Evolutionary conservation across 345 rosid species (phyloP), one percentile per base, ranked within the genome.

Genomic region (Citrus unshiu): DNA sequence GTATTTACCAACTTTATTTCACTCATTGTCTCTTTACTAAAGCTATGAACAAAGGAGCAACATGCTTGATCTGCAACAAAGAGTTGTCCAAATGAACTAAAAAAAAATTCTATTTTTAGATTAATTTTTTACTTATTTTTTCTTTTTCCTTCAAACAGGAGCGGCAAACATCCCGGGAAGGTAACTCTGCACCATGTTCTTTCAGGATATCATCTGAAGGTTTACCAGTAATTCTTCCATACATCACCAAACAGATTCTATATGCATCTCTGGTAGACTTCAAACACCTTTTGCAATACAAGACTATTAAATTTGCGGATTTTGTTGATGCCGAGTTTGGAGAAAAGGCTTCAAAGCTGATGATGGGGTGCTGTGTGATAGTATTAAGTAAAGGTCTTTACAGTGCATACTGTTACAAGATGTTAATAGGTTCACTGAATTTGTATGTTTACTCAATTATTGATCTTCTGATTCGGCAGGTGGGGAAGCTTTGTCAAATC

Each of bases 121-220:
- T 74, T 5, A 22, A 51, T 8, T 2, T 27, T 37, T 19, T 59
- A 37, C 68, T 51, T 29, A 49, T 35, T 30, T 49, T 25, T 40
- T 30, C 25, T 68, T 69, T 59, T 66, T 34, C 58, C 58, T 16
- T 32, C 25, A 60, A 67, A 46, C 73, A 96, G 98, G 98, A 93
- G 86, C 89, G 95, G 34, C 99, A 96, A 85, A 80, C 98, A n/a
- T 87, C 98, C 39, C 89, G 86, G 78, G 98, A 90, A 84, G 98
- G 95, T 62, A 84, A 86, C 74, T 64, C 89, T 40, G 89, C 88
- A 13, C 90, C 93, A 72, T 96, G 99, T 86, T 60, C 86, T 67
- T 96, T 94, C 79, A 90, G 98, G 62, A 94, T 96, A 90, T 93
- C 99, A 5, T 96, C 98, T 30, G 99, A 96, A 76, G 97, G 99